Evolutionary conservation across 495 filamentous ascomycete species (phyloP), one percentile per base, ranked within the genome.

Genomic region (Tuber melanosporum): DNA sequence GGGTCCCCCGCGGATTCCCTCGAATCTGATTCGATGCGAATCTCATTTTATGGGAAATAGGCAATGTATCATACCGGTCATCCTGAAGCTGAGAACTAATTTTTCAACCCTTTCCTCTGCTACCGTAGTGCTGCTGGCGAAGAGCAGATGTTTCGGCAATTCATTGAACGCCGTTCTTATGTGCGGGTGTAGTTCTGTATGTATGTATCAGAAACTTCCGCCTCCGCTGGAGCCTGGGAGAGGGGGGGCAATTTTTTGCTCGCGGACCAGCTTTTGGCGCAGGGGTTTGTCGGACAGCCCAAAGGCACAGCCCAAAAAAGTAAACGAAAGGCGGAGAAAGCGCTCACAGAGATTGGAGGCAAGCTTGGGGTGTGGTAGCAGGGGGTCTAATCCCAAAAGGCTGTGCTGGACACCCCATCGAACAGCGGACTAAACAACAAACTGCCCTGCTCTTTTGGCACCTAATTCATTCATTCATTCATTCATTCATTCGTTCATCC

Each of bases 321-420:
- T 62, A 62, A 62, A 62, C 52, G 52, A 62, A 62, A 26, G n/a
- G 52, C 52, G n/a, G 52, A 62, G 57, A 66, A 66, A 66, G 57
- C 57, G 57, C 57, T 32, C 57, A 7, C 57, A 66, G n/a, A 62
- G 5, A 62, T 62, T 62, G 52, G 52, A 32, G 57, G 57, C 12
- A 36, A 66, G 57, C 57, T 36, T 66, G 26, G 57, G 10, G 57
- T 66, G 57, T 62, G 57, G 57, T 36, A 66, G 57, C 57, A 66
- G 26, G 57, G 57, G 26, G 57, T 66, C 57, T 7, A 36, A 66
- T 36, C 57, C 57, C 26, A 32, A 66, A 32, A 66, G 57, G 57
- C 57, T 66, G 57, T 66, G 57, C 57, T 62, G 57, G 57, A 26
- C 57, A 66, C 57, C 57, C 57, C 26, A 36, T 66, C 57, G 57